Evolutionary conservation across 129 eudicot species (phyloP).

Genomic region (Arctium minus): DNA sequence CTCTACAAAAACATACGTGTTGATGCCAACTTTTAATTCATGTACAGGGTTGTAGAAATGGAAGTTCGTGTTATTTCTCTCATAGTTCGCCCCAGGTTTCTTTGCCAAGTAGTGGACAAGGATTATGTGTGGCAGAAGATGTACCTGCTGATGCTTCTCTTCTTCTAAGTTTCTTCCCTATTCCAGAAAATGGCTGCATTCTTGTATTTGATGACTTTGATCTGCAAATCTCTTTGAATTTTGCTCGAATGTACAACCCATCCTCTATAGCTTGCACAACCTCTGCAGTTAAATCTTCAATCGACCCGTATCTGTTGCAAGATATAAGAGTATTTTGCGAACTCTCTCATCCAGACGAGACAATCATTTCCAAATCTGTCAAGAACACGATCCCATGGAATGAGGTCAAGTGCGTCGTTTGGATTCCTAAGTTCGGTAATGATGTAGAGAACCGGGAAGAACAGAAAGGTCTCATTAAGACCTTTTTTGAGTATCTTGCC

Average conservation of each 20-base stretch:
- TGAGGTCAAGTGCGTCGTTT: conserved; percentile 51
- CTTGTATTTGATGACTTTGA: conserved; percentile 65
- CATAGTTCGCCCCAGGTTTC: conserved; percentile 47
- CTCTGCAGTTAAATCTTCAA: conserved; percentile 21
- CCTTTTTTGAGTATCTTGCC: conserved; percentile 64
- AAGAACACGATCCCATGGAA: conserved; percentile 61
- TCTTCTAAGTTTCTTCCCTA: conserved; percentile 58
- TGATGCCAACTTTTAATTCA: neutral
- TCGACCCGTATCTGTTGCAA: conserved; percentile 20
- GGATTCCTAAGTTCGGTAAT: conserved; percentile 66
- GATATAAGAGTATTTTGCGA: conserved; percentile 47
- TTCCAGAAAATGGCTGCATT: conserved; percentile 46
- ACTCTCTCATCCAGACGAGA: conserved; percentile 52
- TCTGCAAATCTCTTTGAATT: conserved; percentile 48
- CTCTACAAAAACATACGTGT: neutral
- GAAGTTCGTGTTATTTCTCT: conserved; percentile 64
- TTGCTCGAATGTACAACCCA: conserved; percentile 44
- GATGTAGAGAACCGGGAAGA: conserved; percentile 44
- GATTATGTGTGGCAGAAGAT: conserved; percentile 53
- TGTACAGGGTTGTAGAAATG: conserved; percentile 88
- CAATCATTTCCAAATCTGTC: conserved; percentile 39
- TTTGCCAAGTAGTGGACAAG: conserved; percentile 22
- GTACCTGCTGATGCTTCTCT: conserved; percentile 38
- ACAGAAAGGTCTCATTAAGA: conserved; percentile 41
- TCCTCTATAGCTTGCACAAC: conserved; percentile 61